Evolutionary conservation across 306 rosid species (phyloP), one percentile per base, ranked within the genome.

Genomic region (Hylodesmum podocarpum): DNA sequence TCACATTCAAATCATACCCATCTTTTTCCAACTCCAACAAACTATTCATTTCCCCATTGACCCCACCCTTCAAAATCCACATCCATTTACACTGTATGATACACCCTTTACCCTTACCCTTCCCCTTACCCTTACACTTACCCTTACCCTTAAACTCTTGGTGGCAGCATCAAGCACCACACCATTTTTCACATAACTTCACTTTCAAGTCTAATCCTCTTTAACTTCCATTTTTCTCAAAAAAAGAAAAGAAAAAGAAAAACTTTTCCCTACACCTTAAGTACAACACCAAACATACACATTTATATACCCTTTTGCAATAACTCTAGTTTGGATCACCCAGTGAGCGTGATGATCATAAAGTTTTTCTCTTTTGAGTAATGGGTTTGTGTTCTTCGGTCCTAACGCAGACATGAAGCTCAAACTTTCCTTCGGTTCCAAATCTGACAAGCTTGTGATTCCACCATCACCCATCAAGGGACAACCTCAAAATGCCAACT

Each of bases 311-410:
- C 58, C 21, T 24, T 54, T 39, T 66, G 22, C 51, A 16, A 5
- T 47, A 27, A 44, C 72, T 46, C 27, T 73, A 15, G 2, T 53
- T 67, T 36, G 71, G 43, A 39, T 77, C 72, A 62, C 31, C 46
- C 36, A 28, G 51, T 66, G 76, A 66, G 63, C 31, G 79, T 76
- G 83, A 80, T 88, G 90, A 80, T 82, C 85, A 24, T 69, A 77
- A 43, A 36, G 58, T 19, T 77, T 1, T 61, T 12, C 27, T 53
- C 73, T 59, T 79, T 84, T 36, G 43, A 78, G 73, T 78, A 14
- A 95, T 95, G 97, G 99, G 97, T 82, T 88, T 90, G 1, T 95
- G 96, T 78, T 85, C 66, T 65, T 90, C 98, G 18, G 31, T 84
- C 39, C 85, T 6, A 88, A 86, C 65, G 72, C 88, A 21, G 89